These are phyloP conservation scores for Suillus weaverae DNA, from an alignment of 768 basidiomycete genomes.

Conservation along the genomic window DNA sequence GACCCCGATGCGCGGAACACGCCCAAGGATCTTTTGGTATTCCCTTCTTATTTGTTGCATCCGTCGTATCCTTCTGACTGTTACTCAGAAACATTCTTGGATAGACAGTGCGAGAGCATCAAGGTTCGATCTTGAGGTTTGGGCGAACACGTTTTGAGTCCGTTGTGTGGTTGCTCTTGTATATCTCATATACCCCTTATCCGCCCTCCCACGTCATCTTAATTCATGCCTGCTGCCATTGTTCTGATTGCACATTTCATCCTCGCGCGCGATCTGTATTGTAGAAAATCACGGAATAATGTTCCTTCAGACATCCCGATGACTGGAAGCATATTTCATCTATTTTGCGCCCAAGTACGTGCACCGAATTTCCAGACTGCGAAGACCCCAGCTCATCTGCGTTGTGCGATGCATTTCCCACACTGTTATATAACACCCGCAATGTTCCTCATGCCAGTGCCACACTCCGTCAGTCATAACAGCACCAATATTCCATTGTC, in stretches of 20 bases:
- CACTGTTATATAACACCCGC: neutral
- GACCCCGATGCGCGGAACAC: slow-evolving; percentile 82
- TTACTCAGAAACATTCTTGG: slow-evolving; percentile 67
- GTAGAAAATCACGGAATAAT: slow-evolving; percentile 23
- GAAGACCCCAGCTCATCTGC: neutral
- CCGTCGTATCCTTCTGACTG: neutral
- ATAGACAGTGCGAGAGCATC: slow-evolving; percentile 61
- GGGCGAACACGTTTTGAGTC: slow-evolving; percentile 72
- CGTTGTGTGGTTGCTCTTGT: slow-evolving; percentile 14
- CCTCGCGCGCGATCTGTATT: slow-evolving; percentile 32
- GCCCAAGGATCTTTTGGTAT: slow-evolving; percentile 83
- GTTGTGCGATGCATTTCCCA: neutral
- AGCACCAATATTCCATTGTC: slow-evolving; percentile 16
- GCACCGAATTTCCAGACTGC: neutral
- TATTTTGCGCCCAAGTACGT: neutral
- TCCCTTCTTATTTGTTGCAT: slow-evolving; percentile 28
- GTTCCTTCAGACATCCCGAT: neutral
- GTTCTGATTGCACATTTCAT: slow-evolving; percentile 28
- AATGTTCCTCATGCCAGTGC: neutral
- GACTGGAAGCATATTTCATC: neutral
- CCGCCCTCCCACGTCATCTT: slow-evolving; percentile 24
- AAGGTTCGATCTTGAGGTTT: slow-evolving; percentile 71
- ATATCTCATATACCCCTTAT: slow-evolving; percentile 10
- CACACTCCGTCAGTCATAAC: slow-evolving; percentile 4
- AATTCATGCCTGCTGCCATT: slow-evolving; percentile 26